phyloP scores from a whole-genome alignment of 1,284 basidiomycete species.

The Abortiporus biennis region DNA sequence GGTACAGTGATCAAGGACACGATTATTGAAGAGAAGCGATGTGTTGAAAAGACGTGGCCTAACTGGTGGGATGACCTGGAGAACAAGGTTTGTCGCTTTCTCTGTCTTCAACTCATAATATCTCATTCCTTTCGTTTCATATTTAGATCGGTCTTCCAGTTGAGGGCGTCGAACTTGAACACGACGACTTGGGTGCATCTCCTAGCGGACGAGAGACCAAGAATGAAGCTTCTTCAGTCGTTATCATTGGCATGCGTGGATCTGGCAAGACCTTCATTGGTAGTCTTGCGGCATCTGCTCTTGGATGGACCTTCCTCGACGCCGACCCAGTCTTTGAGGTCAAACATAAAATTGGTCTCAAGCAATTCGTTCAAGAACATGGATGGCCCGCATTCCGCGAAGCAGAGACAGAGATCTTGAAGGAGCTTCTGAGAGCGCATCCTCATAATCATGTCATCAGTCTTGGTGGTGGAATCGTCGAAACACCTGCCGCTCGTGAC shows the following conservation, averaged over 20 bases:
- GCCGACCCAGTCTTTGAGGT: slow-evolving; percentile 81
- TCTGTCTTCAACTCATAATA: slow-evolving; percentile 4
- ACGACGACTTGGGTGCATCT: slow-evolving; percentile 36
- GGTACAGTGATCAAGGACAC: slow-evolving; percentile 72
- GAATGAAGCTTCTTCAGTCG: slow-evolving; percentile 57
- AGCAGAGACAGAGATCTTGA: slow-evolving; percentile 53
- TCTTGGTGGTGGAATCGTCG: slow-evolving; percentile 95
- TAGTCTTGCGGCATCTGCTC: slow-evolving; percentile 65
- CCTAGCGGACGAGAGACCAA: slow-evolving; percentile 33
- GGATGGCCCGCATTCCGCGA: slow-evolving; percentile 78
- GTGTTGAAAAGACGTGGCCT: slow-evolving; percentile 99
- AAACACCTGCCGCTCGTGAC: slow-evolving; percentile 71
- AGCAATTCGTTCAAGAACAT: slow-evolving; percentile 72
- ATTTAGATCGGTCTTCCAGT: slow-evolving; percentile 84
- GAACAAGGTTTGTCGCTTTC: slow-evolving; percentile 66
- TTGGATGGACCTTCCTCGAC: slow-evolving; percentile 82
- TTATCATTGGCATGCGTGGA: slow-evolving; percentile 96
- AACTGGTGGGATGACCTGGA: slow-evolving; percentile 99
- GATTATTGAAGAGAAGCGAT: slow-evolving; percentile 92
- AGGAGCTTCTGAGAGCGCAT: slow-evolving; percentile 54
- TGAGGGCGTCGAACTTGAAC: slow-evolving; percentile 74
- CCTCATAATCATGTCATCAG: slow-evolving; percentile 72
- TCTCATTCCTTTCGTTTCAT: too few relatives aligned
- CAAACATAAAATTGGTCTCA: slow-evolving; percentile 58
- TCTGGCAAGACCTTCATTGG: slow-evolving; percentile 94